Base-by-base conservation (phyloP, 2,329 filamentous ascomycete genomes). In the Penicillium sp. region DNA sequence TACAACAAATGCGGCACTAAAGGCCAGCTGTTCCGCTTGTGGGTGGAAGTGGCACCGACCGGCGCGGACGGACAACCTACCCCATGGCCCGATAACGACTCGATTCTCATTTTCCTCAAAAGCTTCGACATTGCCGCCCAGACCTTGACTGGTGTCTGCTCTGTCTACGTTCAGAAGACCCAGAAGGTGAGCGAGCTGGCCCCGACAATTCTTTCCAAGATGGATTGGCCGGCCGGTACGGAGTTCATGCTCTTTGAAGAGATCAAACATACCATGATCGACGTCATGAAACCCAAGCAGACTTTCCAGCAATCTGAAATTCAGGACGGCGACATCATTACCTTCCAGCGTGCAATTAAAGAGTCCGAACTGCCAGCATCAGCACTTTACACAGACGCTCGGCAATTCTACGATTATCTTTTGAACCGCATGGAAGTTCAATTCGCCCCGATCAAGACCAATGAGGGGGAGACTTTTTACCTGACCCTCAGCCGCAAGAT, bases 211-310 rank as follows among this genome's bases (percentile, higher is more conserved):
- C 77, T 89, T 56, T 85, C 89, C 66, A 85, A 88, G 70, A 94
- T 97, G 90, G 83, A 85, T 13, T 97, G 94, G 93, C 84, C 89
- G 24, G 83, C 89, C 1, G 91, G 89, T 61, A 83, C 89, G 4
- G 79, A 84, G 3, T 83, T 89, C 58, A 82, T 83, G 65, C 82
- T 99, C 22, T 97, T 87, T 78, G 94, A 99, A 82, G 94, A 99
- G 78, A 97, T 99, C 76, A 99, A 97, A 76, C 92, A 92, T 50
- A 90, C 86, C 58, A 97, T 97, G 92, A 96, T 99, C 63, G 95
- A 99, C 70, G 82, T 85, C 7, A 88, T 99, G 79, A 97, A 97
- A 76, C 84, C 88, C 0, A 97, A 96, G 77, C 86, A 91, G 69
- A 91, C 92, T 0, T 82, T 99, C 57, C 89, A 92, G 63, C 87